Percentiles rank a stretch among this genome's conserved stretches.
Evolutionary conservation across 2,329 filamentous ascomycete genomes (phyloP).

Genomic region (Stromatinia cepivora): DNA sequence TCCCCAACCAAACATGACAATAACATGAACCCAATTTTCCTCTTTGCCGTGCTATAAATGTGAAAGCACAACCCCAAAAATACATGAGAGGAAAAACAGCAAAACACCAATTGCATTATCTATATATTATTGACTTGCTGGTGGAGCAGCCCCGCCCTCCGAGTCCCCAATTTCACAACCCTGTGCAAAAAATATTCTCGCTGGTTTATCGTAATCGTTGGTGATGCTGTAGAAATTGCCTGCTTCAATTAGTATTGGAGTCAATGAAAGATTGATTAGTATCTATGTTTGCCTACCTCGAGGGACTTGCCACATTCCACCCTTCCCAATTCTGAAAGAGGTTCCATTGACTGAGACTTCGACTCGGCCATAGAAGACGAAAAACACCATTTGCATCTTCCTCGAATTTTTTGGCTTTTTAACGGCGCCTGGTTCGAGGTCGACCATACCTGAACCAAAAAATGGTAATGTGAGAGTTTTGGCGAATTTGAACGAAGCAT

Average conservation of each 20-base stretch:
- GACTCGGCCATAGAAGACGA: constrained; percentile 81
- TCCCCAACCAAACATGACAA: constrained; percentile 10
- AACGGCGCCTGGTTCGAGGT: constrained; percentile 77
- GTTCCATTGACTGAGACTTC: constrained; percentile 74
- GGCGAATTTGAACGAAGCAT: constrained; percentile 79
- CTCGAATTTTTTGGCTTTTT: constrained; percentile 91
- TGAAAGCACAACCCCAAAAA: neutral
- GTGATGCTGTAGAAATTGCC: constrained; percentile 92
- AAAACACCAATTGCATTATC: constrained; percentile 5
- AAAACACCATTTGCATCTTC: constrained; percentile 97
- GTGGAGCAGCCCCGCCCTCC: neutral
- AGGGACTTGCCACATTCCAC: constrained; percentile 92
- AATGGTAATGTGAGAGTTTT: constrained; percentile 84
- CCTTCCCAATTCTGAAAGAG: constrained; percentile 78
- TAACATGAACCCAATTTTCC: neutral
- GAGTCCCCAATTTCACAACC: constrained; percentile 58
- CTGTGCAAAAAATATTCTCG: constrained; percentile 89
- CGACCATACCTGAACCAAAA: constrained; percentile 86
- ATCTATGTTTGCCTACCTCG: constrained; percentile 65
- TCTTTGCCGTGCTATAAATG: neutral
- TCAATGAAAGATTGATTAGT: neutral
- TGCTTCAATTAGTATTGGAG: constrained; percentile 44
- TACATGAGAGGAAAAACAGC: neutral
- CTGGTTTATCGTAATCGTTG: constrained; percentile 72
- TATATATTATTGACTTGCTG: constrained; percentile 14